Evolutionary conservation across 2,329 filamentous ascomycete genomes (phyloP).

Genomic region (Fusarium multiceps): DNA sequence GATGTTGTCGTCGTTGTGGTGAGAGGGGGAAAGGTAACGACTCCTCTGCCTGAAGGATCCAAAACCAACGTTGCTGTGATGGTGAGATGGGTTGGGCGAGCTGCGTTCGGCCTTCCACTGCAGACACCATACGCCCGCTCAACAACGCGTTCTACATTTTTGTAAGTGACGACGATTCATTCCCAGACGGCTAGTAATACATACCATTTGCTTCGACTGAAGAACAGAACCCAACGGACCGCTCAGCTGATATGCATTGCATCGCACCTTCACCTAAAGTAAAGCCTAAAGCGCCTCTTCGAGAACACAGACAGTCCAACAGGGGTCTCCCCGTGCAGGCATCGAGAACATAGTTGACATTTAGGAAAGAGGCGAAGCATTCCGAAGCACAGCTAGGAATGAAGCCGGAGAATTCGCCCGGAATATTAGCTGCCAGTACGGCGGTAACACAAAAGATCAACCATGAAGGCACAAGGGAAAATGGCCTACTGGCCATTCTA

Average conservation of each 20-base stretch:
- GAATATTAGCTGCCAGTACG: constrained; percentile 48
- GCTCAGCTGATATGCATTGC: constrained; percentile 71
- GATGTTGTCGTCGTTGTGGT: constrained; percentile 23
- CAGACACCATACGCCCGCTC: constrained; percentile 71
- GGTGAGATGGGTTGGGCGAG: constrained; percentile 67
- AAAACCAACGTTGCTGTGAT: constrained; percentile 67
- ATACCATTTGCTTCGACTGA: constrained; percentile 54
- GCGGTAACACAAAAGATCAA: constrained; percentile 47
- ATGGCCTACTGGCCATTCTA: constrained; percentile 57
- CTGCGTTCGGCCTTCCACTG: constrained; percentile 58
- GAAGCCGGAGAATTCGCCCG: constrained; percentile 54
- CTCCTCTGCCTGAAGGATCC: constrained; percentile 46
- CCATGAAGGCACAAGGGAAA: constrained; percentile 47
- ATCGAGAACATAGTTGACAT: constrained; percentile 64
- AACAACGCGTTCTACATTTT: constrained; percentile 52
- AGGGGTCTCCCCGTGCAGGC: constrained; percentile 63
- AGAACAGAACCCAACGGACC: constrained; percentile 62
- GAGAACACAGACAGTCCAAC: constrained; percentile 72
- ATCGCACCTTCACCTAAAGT: constrained; percentile 79
- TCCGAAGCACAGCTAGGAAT: constrained; percentile 69
- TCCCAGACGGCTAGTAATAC: constrained; percentile 16
- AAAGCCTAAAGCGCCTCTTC: constrained; percentile 68
- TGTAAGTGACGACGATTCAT: constrained; percentile 27
- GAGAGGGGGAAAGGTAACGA: constrained; percentile 47
- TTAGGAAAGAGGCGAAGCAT: constrained; percentile 73